Base-by-base conservation (phyloP, 371 early-diverging fungal species). In the Saksenaea oblongispora region DNA sequence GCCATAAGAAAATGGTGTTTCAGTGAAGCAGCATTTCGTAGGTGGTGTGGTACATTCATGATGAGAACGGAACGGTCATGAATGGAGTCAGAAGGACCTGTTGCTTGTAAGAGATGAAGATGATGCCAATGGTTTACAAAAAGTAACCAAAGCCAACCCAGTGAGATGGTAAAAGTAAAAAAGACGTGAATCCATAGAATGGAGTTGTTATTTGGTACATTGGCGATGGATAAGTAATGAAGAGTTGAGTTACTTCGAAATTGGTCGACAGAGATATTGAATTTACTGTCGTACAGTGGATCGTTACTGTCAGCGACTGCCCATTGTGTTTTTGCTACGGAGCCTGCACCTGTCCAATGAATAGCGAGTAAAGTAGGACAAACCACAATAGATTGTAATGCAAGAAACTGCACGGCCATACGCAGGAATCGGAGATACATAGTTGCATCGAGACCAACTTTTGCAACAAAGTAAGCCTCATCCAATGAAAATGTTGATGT, bases 341-440 rank as follows among this genome's bases (percentile, higher is more conserved):
- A 24, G 15, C 18, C 39, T 34, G 22, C 27, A n/a, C 47, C 66
- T 15, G 54, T 65, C 78, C 76, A 87, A 53, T 89, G 86, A 10
- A 87, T 58, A 2, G 84, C 78, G 3, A 87, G 59, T 3, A 89
- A 64, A 5, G 84, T 76, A 3, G 78, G 73, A 28, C 86, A 78
- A 14, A 83, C 68, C 18, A 82, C 36, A 5, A 86, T 4, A 3
- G 72, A 75, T 39, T 76, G 78, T 36, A 85, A 69, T 13, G 74
- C 51, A 18, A 85, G 66, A 57, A 87, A 85, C 51, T 87, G 86
- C 31, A 84, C 75, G 31, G 83, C 78, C 87, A 87, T 87, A 37
- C 78, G 79, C n/a, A 89, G 69, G 70, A 84, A 88, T 5, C 87
- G 85, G n/a, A 89, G 63, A 65, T 86, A 84, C 85, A 89, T 85